Percentiles rank a stretch among this genome's conserved stretches.
Evolutionary conservation across 2,329 filamentous ascomycete species (phyloP).

Genomic region (Chalaropsis thielavioides): DNA sequence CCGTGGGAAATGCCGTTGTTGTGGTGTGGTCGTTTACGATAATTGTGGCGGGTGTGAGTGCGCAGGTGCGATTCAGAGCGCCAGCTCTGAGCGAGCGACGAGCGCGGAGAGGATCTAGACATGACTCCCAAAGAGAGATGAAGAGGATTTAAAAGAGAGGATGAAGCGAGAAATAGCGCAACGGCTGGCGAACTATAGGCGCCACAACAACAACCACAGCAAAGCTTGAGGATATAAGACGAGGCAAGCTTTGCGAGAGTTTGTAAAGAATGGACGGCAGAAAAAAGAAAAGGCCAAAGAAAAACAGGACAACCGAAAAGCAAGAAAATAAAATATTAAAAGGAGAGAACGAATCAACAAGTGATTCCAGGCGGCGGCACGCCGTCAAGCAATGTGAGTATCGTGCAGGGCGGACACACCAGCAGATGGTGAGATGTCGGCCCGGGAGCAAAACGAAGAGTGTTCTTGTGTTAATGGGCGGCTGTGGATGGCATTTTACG

Average conservation of each 20-base stretch:
- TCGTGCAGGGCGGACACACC: not conserved
- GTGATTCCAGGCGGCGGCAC: constrained; percentile 2
- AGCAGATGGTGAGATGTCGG: not conserved
- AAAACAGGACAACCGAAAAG: not conserved
- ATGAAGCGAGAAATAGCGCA: not conserved
- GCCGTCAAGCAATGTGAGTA: not conserved
- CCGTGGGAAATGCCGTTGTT: constrained; percentile 3
- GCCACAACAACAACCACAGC: not conserved
- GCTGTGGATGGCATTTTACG: not conserved
- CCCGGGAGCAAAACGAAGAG: not conserved
- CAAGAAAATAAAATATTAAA: constrained; percentile 9
- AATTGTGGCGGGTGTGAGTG: constrained; percentile 15
- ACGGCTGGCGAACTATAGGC: not conserved
- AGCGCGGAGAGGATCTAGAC: constrained; percentile 14
- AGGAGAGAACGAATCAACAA: constrained; percentile 14
- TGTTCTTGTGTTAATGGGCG: not conserved
- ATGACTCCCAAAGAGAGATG: constrained; percentile 3
- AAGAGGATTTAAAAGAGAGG: not conserved
- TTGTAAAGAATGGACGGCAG: constrained; percentile 12
- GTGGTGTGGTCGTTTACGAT: constrained; percentile 18
- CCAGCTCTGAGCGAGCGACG: constrained; percentile 11
- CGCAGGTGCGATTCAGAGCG: constrained; percentile 10
- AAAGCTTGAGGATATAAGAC: not conserved
- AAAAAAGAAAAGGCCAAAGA: not conserved
- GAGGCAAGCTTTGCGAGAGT: constrained; percentile 13